Percentiles rank a stretch among this genome's conserved stretches.
These are phyloP conservation scores for Epipyxis sp. DNA, from an alignment of 108 stramenopile species.

Conservation along the genomic window DNA sequence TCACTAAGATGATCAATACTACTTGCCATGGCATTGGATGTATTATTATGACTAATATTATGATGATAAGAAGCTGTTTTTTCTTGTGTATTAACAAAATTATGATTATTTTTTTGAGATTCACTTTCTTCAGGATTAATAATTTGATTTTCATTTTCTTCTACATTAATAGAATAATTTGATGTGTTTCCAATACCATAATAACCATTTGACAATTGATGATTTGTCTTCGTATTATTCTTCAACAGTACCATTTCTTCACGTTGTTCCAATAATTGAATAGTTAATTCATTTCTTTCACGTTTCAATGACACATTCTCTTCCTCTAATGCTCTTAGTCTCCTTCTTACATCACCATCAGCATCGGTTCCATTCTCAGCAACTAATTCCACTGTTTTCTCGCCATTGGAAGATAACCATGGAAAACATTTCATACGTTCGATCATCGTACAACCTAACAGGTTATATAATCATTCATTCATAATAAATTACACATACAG, in stretches of 20 bases:
- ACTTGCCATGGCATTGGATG: background rate
- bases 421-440: too few species aligned
- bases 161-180: too few species aligned
- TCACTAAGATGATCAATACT: background rate
- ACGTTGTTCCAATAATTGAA: background rate
- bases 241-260: background rate
- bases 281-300: constrained; percentile 10
- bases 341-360: background rate
- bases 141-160: too few species aligned
- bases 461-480: too few species aligned
- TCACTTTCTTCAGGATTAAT: too few species aligned
- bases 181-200: too few species aligned
- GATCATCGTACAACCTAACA: too few species aligned
- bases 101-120: too few species aligned
- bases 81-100: background rate
- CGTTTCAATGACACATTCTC: background rate
- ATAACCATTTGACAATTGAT: background rate
- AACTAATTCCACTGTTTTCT: background rate
- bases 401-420: too few species aligned
- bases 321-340: background rate
- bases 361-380: background rate
- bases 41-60: background rate
- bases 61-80: background rate
- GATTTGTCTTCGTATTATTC: background rate
- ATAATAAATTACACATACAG: too few species aligned